A percentile compares a stretch with the other conserved stretches of the same genome.
Evolutionary conservation across 139 green algal genomes (phyloP).

Genomic region (Raphidocelis subcapitata): DNA sequence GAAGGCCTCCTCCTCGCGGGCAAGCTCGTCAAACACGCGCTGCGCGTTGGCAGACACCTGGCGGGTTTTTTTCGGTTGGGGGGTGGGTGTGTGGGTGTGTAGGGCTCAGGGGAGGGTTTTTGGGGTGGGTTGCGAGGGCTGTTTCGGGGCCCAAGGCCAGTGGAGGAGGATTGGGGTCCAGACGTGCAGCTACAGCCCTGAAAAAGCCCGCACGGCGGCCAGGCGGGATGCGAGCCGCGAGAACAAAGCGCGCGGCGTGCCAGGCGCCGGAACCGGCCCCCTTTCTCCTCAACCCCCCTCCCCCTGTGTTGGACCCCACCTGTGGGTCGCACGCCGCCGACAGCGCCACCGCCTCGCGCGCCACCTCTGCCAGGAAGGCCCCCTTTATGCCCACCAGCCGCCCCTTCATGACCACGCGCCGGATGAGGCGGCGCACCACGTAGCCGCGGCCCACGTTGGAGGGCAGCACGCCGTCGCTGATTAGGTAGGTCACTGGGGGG

Average conservation of each 20-base stretch:
- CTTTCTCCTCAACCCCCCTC: background rate
- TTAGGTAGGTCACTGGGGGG: conserved; percentile 86
- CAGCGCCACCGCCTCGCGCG: conserved; percentile 70
- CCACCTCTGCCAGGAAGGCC: conserved; percentile 66
- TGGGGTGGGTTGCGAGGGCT: too few relatives aligned
- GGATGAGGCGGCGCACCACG: conserved; percentile 81
- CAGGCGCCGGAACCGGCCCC: too few relatives aligned
- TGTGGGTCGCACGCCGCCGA: conserved; percentile 64
- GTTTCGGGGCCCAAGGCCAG: too few relatives aligned
- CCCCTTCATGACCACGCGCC: conserved; percentile 83
- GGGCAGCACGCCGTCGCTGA: conserved; percentile 83
- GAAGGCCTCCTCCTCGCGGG: conserved; percentile 77
- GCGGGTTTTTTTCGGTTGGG: too few relatives aligned
- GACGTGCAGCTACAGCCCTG: too few relatives aligned
- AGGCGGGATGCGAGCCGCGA: too few relatives aligned
- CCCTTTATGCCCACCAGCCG: conserved; percentile 68
- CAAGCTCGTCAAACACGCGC: conserved; percentile 74
- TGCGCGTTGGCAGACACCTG: conserved; percentile 51
- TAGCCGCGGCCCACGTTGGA: conserved; percentile 92
- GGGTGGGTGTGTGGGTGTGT: too few relatives aligned
- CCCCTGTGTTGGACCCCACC: conserved; percentile 2
- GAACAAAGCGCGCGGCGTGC: too few relatives aligned
- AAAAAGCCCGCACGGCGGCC: too few relatives aligned
- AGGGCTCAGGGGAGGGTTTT: too few relatives aligned
- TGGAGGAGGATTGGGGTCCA: too few relatives aligned